phyloP scores from a whole-genome alignment of 441 rosid genomes.

The Jatropha multifida region DNA sequence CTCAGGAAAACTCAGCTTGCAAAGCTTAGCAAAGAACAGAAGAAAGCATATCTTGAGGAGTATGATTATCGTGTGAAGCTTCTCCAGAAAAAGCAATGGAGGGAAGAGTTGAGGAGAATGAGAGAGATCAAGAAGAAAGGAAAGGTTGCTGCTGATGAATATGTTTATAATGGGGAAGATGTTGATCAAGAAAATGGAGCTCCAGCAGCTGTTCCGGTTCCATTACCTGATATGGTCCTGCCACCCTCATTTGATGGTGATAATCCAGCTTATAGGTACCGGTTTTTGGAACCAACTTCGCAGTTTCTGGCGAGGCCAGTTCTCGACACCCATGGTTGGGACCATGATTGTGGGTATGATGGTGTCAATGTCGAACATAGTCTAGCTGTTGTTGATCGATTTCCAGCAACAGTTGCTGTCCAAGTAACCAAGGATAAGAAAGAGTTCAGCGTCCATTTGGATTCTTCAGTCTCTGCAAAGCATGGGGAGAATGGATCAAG shows the following conservation, averaged over 20 bases:
- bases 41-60: conserved; percentile 61
- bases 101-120: conserved; percentile 42
- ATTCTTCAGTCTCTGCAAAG: conserved; percentile 52
- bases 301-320: conserved; percentile 55
- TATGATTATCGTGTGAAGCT: conserved; percentile 68
- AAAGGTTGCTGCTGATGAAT: conserved; percentile 28
- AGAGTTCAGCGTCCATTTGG: conserved; percentile 50
- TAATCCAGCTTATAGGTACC: conserved; percentile 48
- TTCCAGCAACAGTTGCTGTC: conserved; percentile 43
- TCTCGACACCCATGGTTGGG: conserved; percentile 36
- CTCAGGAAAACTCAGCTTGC: conserved; percentile 14
- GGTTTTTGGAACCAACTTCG: conserved; percentile 43
- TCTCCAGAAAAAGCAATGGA: conserved; percentile 70
- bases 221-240: conserved; percentile 48
- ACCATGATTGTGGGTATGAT: conserved; percentile 34
- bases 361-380: conserved; percentile 44
- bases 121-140: conserved; percentile 43
- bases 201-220: conserved; percentile 48
- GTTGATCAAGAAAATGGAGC: conserved; percentile 35
- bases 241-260: conserved; percentile 64
- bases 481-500: conserved; percentile 45
- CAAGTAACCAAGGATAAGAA: conserved; percentile 58
- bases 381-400: conserved; percentile 36
- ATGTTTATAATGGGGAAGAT: conserved; percentile 30
- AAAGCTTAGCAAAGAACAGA: conserved; percentile 60